Conservation (phyloP, 1,284 basidiomycete species). For the Apiotrichum mycotoxinovorans region DNA sequence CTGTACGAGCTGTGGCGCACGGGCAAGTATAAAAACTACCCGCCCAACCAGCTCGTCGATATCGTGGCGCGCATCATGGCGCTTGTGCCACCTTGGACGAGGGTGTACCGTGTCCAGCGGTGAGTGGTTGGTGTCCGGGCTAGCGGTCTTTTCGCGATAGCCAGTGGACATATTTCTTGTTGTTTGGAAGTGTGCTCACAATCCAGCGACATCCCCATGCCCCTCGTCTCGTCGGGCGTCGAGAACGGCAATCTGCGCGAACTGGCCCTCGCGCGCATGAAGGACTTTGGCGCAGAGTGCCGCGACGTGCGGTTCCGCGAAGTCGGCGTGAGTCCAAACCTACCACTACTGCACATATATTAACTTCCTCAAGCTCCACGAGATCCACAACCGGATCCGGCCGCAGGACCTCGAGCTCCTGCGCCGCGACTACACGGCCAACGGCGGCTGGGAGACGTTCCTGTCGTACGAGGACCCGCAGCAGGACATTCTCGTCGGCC, state of each 20-base stretch:
- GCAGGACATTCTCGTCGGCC: constrained; percentile 90
- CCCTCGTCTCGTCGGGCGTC: constrained; percentile 91
- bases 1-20: constrained; percentile 96
- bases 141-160: background rate
- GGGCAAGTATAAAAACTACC: constrained; percentile 97
- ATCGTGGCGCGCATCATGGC: constrained; percentile 95
- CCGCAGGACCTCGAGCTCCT: constrained; percentile 97
- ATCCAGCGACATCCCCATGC: constrained; percentile 91
- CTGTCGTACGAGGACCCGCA: constrained; percentile 98
- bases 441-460: constrained; percentile 99
- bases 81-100: constrained; percentile 96
- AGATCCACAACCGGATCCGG: constrained; percentile 96
- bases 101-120: constrained; percentile 97
- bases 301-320: constrained; percentile 96
- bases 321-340: constrained; percentile 80
- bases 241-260: constrained; percentile 98
- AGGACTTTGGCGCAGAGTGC: constrained; percentile 97
- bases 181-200: constrained; percentile 7
- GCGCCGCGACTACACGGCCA: constrained; percentile 92
- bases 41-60: constrained; percentile 95
- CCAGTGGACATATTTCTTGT: background rate
- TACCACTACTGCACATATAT: too few species aligned
- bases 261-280: constrained; percentile 93
- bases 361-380: too few species aligned
- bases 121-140: constrained; percentile 44